Evolutionary conservation across 2,329 filamentous ascomycete genomes (phyloP).

Genomic region (Botrytis paeoniae): DNA sequence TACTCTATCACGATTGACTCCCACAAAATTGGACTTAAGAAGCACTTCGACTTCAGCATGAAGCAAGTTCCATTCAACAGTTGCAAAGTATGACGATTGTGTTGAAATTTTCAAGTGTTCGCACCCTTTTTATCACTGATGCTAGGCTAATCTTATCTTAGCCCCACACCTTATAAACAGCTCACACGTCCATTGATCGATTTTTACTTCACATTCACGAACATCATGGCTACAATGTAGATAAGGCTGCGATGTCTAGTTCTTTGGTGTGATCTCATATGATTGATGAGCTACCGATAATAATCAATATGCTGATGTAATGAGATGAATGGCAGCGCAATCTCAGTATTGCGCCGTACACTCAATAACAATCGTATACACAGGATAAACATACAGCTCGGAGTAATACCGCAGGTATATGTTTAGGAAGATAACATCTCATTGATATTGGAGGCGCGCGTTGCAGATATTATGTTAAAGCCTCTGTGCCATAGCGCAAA

Average conservation of each 20-base stretch:
- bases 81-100: not conserved
- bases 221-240: not conserved
- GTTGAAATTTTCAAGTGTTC: constrained; percentile 1
- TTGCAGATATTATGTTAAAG: not conserved
- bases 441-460: not conserved
- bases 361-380: not conserved
- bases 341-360: not conserved
- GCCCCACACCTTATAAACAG: constrained; percentile 11
- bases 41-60: not conserved
- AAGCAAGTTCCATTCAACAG: not conserved
- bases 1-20: not conserved
- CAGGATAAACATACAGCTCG: not conserved
- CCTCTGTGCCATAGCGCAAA: not conserved
- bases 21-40: not conserved
- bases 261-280: not conserved
- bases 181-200: not conserved
- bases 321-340: not conserved
- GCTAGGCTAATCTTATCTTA: constrained; percentile 16
- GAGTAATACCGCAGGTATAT: not conserved
- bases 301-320: not conserved
- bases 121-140: constrained; percentile 8
- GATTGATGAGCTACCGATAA: not conserved
- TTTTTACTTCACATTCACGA: not conserved
- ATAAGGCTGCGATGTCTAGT: not conserved
- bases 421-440: not conserved